Base-by-base conservation (phyloP, 2,329 filamentous ascomycete genomes). In the Fusarium buxicola region DNA sequence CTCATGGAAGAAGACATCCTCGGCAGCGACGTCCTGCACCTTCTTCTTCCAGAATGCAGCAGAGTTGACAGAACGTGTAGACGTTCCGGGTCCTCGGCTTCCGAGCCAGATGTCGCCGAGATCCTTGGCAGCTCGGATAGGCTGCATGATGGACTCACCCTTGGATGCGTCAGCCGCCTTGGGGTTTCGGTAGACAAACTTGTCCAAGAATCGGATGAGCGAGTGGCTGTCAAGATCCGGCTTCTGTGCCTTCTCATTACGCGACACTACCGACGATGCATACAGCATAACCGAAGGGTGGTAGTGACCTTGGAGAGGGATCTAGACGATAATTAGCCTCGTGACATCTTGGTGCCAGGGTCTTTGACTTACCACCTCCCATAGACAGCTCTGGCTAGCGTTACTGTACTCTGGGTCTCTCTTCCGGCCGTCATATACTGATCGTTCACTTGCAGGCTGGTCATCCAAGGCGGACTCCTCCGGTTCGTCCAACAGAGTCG, bases 1-100 rank as follows among this genome's bases (percentile, higher is more conserved):
- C 66, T 92, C 89, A 77, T 99, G 95, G 86, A 99, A 99, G 86
- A 99, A 99, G 34, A 93, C 91, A 74, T 99, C 95, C 66, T 99
- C 94, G 1, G 89, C 92, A 4, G 91, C 89, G 39, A 99, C 90
- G 50, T 98, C 89, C 63, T 92, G 89, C n/a, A 86, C 83, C 79
- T 92, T 94, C 85, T 92, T 92, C 71, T 89, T 89, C 92, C 93
- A 97, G 82, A 99, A 99, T 4, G 87, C 82, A 62, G 96, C 91
- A 2, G 90, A 90, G 77, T 99, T 99, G 76, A 99, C 84, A 7
- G 79, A 74, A 8, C 74, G 68, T 49, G 74, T 68, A 54, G 74
- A 60, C 41, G 73, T 69, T 13, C 75, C 77, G 13, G 78, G 68
- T 28, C 75, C 73, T 62, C 81, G 88, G 74, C 80, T 86, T 44